Evolutionary conservation across 2,329 filamentous ascomycete genomes (phyloP).

Genomic region (Trichophyton mentagrophytes): DNA sequence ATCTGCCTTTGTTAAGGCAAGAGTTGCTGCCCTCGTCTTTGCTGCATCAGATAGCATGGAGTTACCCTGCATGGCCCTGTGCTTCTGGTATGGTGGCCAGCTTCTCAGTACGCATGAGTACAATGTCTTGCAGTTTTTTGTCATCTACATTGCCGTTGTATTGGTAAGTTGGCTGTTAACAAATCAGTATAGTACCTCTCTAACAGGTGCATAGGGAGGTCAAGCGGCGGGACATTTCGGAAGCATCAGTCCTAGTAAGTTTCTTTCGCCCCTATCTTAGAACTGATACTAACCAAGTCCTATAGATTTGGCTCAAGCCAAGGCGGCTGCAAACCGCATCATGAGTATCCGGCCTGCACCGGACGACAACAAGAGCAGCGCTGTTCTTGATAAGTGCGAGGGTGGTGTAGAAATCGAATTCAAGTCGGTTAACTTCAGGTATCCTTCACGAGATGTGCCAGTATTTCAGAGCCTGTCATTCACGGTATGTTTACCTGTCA

Average conservation of each 20-base stretch:
- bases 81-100: conserved; percentile 52
- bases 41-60: conserved; percentile 56
- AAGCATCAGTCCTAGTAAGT: conserved; percentile 47
- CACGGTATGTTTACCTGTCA: conserved; percentile 7
- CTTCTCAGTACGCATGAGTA: conserved; percentile 44
- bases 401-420: conserved; percentile 23
- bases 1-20: conserved; percentile 48
- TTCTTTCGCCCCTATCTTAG: not conserved
- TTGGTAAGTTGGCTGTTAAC: conserved; percentile 16
- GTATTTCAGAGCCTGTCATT: conserved; percentile 24
- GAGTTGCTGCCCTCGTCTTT: conserved; percentile 52
- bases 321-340: conserved; percentile 27
- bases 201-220: conserved; percentile 37
- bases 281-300: not conserved
- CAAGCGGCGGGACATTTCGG: conserved; percentile 56
- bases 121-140: conserved; percentile 38
- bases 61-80: conserved; percentile 49
- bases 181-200: not conserved
- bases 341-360: conserved; percentile 17
- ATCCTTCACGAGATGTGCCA: conserved; percentile 21
- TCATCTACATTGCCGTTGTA: conserved; percentile 53
- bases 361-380: not conserved
- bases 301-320: conserved; percentile 26
- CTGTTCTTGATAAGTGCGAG: conserved; percentile 1
- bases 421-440: conserved; percentile 25